phyloP scores from a whole-genome alignment of 192 early-diverging fungal species.

The Physocladia obscura region DNA sequence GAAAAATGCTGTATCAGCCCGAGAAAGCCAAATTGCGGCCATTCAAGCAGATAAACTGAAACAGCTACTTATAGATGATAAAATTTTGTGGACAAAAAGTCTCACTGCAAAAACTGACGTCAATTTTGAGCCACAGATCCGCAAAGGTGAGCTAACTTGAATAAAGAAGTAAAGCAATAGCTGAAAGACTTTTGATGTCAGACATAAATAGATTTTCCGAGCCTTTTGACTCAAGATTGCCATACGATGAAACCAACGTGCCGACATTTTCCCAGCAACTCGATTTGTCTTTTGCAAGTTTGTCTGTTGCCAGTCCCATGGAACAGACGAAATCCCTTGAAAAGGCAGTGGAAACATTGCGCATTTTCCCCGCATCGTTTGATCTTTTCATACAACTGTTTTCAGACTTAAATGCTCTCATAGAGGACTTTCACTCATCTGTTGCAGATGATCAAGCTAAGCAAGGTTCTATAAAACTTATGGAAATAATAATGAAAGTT shows the following conservation, averaged over 20 bases:
- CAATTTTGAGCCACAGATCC: conserved; percentile 38
- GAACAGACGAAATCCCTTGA: conserved; percentile 25
- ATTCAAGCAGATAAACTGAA: conserved; percentile 41
- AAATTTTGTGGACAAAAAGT: conserved; percentile 19
- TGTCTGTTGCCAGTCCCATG: too few species aligned
- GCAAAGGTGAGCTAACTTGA: conserved; percentile 27
- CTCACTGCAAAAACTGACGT: conserved; percentile 28
- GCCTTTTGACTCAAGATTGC: not conserved
- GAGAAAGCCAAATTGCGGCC: conserved; percentile 26
- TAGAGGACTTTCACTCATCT: conserved; percentile 21
- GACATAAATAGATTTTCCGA: conserved; percentile 15
- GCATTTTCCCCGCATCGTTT: conserved; percentile 46
- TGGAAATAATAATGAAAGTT: not conserved
- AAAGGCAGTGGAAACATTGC: conserved; percentile 30
- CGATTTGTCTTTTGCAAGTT: too few species aligned
- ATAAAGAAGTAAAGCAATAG: too few species aligned
- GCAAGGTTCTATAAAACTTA: not conserved
- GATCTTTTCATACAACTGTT: conserved; percentile 37
- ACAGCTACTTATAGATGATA: conserved; percentile 23
- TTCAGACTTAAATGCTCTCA: conserved; percentile 27
- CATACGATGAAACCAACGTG: not conserved
- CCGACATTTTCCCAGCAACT: too few species aligned
- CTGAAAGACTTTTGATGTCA: too few species aligned
- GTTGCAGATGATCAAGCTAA: not conserved
- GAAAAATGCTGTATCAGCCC: conserved; percentile 12